Evolutionary conservation across 208 protist species (phyloP).

Genomic region (Phytomonas sp.): DNA sequence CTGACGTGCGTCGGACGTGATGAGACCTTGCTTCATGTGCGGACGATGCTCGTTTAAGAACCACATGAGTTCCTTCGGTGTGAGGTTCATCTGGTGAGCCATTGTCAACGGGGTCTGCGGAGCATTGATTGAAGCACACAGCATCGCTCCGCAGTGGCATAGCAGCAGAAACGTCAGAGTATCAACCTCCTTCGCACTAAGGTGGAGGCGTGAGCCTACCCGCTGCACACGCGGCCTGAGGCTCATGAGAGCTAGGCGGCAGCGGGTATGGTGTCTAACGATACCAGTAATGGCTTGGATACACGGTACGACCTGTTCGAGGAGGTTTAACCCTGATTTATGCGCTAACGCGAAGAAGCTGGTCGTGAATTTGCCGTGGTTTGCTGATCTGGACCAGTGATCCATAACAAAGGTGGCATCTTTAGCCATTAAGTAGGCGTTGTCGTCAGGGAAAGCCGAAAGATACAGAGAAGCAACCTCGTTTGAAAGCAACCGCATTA

Average conservation of each 20-base stretch:
- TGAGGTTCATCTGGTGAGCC: slow-evolving; percentile 48
- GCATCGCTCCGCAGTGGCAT: slow-evolving; percentile 55
- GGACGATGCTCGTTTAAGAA: slow-evolving; percentile 65
- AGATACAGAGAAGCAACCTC: slow-evolving; percentile 14
- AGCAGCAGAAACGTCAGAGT: slow-evolving; percentile 70
- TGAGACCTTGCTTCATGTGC: slow-evolving; percentile 80
- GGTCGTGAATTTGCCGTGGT: slow-evolving; percentile 17
- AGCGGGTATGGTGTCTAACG: slow-evolving; percentile 18
- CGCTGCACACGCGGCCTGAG: slow-evolving; percentile 61
- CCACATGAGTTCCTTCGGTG: slow-evolving; percentile 54
- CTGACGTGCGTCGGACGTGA: slow-evolving; percentile 43
- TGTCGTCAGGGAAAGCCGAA: slow-evolving; percentile 42
- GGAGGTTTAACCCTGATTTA: slow-evolving; percentile 28
- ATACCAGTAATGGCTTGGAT: slow-evolving; percentile 19
- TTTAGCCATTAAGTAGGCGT: slow-evolving; percentile 50
- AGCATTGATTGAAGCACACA: slow-evolving; percentile 13
- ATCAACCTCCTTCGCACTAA: slow-evolving; percentile 34
- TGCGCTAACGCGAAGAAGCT: slow-evolving; percentile 20
- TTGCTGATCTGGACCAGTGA: slow-evolving; percentile 18
- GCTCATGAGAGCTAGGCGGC: slow-evolving; percentile 34
- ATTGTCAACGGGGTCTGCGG: slow-evolving; percentile 36
- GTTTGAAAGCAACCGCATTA: background rate
- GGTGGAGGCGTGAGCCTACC: slow-evolving; percentile 36
- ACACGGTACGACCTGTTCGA: slow-evolving; percentile 39
- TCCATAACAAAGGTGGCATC: slow-evolving; percentile 33